phyloP scores from a whole-genome alignment of 176 grass and related monocot species.

The Canna indica region DNA sequence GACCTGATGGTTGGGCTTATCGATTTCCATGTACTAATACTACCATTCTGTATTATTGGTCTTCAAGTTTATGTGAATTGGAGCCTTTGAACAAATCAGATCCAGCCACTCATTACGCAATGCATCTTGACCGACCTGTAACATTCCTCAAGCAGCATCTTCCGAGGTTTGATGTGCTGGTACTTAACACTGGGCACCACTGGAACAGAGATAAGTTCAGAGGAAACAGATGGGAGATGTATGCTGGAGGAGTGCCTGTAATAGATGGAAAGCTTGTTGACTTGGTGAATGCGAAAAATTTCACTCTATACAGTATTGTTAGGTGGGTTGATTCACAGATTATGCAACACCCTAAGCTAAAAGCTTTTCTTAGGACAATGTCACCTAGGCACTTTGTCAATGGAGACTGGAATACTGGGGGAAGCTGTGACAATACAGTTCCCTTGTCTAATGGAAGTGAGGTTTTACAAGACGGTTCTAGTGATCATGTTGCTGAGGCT shows the following conservation, averaged over 20 bases:
- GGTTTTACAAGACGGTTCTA: conserved; percentile 57
- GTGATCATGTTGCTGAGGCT: conserved; percentile 40
- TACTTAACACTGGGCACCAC: conserved; percentile 96
- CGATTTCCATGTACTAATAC: conserved; percentile 66
- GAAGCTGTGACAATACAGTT: conserved; percentile 64
- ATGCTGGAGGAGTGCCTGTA: conserved; percentile 49
- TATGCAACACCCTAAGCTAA: conserved; percentile 31
- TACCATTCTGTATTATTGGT: conserved; percentile 95
- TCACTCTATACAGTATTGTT: conserved; percentile 60
- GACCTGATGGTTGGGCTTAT: conserved; percentile 95
- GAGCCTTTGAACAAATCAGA: conserved; percentile 46
- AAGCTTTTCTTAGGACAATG: conserved; percentile 80
- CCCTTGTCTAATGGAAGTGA: conserved; percentile 63
- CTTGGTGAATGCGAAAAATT: conserved; percentile 58
- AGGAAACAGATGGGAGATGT: conserved; percentile 73
- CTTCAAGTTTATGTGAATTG: conserved; percentile 87
- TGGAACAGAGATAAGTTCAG: conserved; percentile 97
- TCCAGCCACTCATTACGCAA: conserved; percentile 44
- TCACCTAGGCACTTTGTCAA: conserved; percentile 93
- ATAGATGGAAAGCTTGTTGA: conserved; percentile 33
- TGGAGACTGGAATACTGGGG: conserved; percentile 97
- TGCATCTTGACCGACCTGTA: conserved; percentile 89
- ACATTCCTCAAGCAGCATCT: conserved; percentile 75
- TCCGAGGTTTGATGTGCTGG: conserved; percentile 55
- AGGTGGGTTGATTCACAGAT: conserved; percentile 69